phyloP scores from a whole-genome alignment of 495 filamentous ascomycete species.

The Echria macrotheca region DNA sequence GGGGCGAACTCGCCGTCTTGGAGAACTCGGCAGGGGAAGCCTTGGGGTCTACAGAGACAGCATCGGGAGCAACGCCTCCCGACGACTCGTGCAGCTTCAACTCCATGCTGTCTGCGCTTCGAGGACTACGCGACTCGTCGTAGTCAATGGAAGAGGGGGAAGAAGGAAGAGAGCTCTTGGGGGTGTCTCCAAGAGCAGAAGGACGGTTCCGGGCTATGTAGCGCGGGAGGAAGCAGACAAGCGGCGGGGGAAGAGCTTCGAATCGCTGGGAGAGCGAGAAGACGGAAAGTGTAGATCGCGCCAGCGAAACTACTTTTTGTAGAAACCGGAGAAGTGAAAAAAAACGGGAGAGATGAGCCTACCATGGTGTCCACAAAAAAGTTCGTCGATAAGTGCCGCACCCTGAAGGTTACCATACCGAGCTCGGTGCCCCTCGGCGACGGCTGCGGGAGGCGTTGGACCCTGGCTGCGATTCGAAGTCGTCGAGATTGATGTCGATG shows the following conservation, averaged over 20 bases:
- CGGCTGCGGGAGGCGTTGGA: slow-evolving; percentile 4
- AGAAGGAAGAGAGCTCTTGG: slow-evolving; percentile 11
- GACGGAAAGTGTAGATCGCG: slow-evolving; percentile 19
- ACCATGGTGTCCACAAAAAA: slow-evolving; percentile 8
- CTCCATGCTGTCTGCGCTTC: slow-evolving; percentile 16
- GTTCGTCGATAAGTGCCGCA: slow-evolving; percentile 2
- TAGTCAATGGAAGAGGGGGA: slow-evolving; percentile 9
- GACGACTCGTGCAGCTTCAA: slow-evolving; percentile 22
- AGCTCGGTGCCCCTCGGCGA: slow-evolving; percentile 1
- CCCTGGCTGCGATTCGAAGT: slow-evolving; percentile 10
- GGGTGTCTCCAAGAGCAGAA: slow-evolving; percentile 16
- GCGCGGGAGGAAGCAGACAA: slow-evolving; percentile 18
- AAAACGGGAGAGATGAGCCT: slow-evolving; percentile 1
- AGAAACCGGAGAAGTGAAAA: background rate
- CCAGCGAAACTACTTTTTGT: slow-evolving; percentile 17
- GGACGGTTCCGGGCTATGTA: slow-evolving; percentile 14
- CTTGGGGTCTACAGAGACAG: slow-evolving; percentile 5
- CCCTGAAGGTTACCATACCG: background rate
- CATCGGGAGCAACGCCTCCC: slow-evolving; percentile 14
- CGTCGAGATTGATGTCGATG: slow-evolving; percentile 9
- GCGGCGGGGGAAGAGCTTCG: slow-evolving; percentile 19
- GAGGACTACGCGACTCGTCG: slow-evolving; percentile 5
- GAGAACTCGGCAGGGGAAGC: slow-evolving; percentile 24
- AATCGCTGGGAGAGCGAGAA: slow-evolving; percentile 19
- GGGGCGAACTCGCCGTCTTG: slow-evolving; percentile 52